Conservation (phyloP, 1,284 basidiomycete species). For the Papiliotrema fonsecae region DNA sequence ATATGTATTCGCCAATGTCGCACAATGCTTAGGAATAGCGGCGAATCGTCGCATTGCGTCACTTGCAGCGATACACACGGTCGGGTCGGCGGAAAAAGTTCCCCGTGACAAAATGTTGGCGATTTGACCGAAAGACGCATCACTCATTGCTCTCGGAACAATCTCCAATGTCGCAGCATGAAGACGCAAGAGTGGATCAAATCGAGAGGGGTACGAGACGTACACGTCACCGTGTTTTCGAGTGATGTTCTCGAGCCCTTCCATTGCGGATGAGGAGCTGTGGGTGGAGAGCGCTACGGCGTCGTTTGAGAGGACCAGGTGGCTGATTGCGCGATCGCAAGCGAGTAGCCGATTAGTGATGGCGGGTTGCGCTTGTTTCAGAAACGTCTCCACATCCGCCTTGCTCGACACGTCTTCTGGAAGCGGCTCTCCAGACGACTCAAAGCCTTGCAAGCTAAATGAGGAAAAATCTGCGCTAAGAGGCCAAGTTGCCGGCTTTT, state of each 20-base stretch:
- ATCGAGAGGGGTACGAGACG: slow-evolving; percentile 65
- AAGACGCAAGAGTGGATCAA: slow-evolving; percentile 64
- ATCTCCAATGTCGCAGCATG: slow-evolving; percentile 75
- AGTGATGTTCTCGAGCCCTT: slow-evolving; percentile 35
- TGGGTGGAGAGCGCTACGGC: slow-evolving; percentile 63
- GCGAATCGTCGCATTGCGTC: slow-evolving; percentile 70
- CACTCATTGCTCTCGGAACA: slow-evolving; percentile 75
- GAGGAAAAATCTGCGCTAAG: slow-evolving; percentile 63
- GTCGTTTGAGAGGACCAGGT: slow-evolving; percentile 79
- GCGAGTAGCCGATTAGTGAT: slow-evolving; percentile 61
- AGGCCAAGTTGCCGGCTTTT: slow-evolving; percentile 71
- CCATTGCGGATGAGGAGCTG: slow-evolving; percentile 53
- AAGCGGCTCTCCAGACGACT: slow-evolving; percentile 61
- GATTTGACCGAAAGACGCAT: slow-evolving; percentile 55
- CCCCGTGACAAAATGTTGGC: slow-evolving; percentile 77
- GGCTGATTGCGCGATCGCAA: slow-evolving; percentile 66
- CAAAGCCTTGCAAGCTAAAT: slow-evolving; percentile 57
- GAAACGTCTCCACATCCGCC: slow-evolving; percentile 69
- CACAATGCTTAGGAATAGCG: slow-evolving; percentile 57
- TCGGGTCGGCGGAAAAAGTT: slow-evolving; percentile 76
- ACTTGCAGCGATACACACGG: slow-evolving; percentile 64
- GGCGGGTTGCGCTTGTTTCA: slow-evolving; percentile 61
- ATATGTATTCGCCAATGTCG: slow-evolving; percentile 64
- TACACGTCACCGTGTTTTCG: slow-evolving; percentile 62
- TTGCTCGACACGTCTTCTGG: slow-evolving; percentile 57